Conservation (phyloP, 2,329 filamentous ascomycete species). For the Zasmidium citrigriseum region DNA sequence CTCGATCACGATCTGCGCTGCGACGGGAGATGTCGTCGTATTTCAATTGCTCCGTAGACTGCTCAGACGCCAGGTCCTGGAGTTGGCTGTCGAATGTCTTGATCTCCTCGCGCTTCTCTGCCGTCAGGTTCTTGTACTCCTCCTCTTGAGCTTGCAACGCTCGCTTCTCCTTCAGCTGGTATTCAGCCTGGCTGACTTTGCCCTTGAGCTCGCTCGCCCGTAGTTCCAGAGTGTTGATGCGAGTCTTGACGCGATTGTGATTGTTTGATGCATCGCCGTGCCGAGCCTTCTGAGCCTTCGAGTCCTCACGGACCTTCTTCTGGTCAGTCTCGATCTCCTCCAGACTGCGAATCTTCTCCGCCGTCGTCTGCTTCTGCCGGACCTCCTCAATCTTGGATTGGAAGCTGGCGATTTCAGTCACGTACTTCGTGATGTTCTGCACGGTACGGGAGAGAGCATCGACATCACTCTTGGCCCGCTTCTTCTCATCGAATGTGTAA, state of each 20-base stretch:
- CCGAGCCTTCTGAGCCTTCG: constrained; percentile 62
- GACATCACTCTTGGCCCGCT: constrained; percentile 69
- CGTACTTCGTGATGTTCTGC: constrained; percentile 70
- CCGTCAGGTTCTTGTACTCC: constrained; percentile 67
- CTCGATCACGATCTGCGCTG: constrained; percentile 71
- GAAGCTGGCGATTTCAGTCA: constrained; percentile 70
- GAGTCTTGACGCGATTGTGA: constrained; percentile 68
- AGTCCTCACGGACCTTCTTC: constrained; percentile 65
- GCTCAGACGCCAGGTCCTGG: constrained; percentile 71
- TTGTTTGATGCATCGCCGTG: constrained; percentile 68
- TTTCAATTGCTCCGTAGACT: constrained; percentile 72
- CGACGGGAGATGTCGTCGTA: constrained; percentile 75
- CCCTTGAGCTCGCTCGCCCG: constrained; percentile 74
- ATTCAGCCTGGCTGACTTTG: constrained; percentile 68
- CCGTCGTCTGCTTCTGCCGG: constrained; percentile 71
- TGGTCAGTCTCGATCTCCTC: constrained; percentile 84
- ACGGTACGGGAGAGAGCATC: constrained; percentile 78
- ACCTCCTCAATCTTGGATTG: constrained; percentile 74
- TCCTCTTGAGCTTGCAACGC: constrained; percentile 71
- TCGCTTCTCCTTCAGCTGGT: constrained; percentile 79
- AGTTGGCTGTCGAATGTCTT: constrained; percentile 71
- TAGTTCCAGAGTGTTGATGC: constrained; percentile 67
- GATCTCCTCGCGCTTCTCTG: constrained; percentile 69
- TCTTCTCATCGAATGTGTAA: constrained; percentile 60
- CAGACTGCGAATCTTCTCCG: constrained; percentile 65